phyloP scores from a whole-genome alignment of 371 early-diverging fungal genomes.

The Mucor velutinosus region DNA sequence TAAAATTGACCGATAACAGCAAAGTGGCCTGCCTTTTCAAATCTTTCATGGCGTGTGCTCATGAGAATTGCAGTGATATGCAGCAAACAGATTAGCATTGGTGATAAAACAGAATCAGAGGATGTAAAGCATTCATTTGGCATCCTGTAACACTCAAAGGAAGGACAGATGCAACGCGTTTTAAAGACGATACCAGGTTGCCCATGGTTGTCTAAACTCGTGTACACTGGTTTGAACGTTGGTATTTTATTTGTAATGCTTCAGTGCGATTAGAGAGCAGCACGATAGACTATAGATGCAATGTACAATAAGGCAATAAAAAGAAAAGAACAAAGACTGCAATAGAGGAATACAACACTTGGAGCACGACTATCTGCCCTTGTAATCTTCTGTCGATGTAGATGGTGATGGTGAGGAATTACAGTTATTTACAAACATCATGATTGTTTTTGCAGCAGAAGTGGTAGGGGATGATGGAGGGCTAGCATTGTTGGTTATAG shows the following conservation, averaged over 20 bases:
- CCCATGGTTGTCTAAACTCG: neutral
- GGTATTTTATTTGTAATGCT: neutral
- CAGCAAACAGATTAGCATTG: too few relatives aligned
- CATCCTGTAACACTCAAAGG: too few relatives aligned
- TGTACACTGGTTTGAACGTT: neutral
- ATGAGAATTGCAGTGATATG: too few relatives aligned
- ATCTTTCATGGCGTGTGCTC: too few relatives aligned
- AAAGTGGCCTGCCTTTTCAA: too few relatives aligned
- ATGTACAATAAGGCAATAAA: neutral
- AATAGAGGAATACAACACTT: neutral
- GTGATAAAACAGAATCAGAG: too few relatives aligned
- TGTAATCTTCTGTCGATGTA: neutral
- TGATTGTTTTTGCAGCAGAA: slow-evolving; percentile 45
- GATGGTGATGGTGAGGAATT: neutral
- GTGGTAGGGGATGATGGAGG: slow-evolving; percentile 40
- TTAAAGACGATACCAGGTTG: neutral
- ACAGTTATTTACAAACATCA: slow-evolving; percentile 37
- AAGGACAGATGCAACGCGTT: too few relatives aligned
- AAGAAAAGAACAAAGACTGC: neutral
- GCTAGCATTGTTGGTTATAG: slow-evolving; percentile 3
- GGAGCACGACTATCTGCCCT: neutral
- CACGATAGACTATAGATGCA: neutral
- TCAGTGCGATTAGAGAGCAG: neutral
- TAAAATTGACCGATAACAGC: too few relatives aligned
- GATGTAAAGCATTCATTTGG: too few relatives aligned